These are phyloP conservation scores for Exobasidium rhododendri DNA, from an alignment of 1,284 basidiomycete genomes.

Conservation along the genomic window DNA sequence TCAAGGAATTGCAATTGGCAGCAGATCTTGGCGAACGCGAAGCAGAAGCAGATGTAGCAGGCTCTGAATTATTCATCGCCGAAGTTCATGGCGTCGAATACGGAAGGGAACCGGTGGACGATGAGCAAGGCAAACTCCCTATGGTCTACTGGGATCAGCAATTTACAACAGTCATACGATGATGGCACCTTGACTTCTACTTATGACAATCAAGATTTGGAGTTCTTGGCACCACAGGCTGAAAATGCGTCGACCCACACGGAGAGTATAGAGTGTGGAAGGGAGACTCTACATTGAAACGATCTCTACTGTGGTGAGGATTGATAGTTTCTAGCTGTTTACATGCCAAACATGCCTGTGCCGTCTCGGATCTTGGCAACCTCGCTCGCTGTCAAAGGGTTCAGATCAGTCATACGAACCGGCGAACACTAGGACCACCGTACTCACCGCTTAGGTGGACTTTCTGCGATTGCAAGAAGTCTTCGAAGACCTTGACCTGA, in stretches of 20 bases:
- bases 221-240: no score
- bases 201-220: no score
- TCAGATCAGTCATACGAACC: no score
- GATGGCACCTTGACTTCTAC: no score
- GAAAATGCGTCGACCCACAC: no score
- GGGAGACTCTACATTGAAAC: background rate
- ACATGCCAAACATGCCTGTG: conserved; percentile 50
- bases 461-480: conserved; percentile 51
- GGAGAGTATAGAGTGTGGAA: background rate
- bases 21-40: background rate
- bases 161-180: conserved; percentile 16
- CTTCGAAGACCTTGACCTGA: conserved; percentile 38
- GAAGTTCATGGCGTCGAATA: conserved; percentile 15
- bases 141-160: conserved; percentile 18
- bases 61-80: conserved; percentile 17
- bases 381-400: conserved; percentile 39
- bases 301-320: no score
- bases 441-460: conserved; percentile 32
- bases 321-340: no score
- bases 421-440: background rate
- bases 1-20: background rate
- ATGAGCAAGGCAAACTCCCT: conserved; percentile 4
- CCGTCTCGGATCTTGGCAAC: conserved; percentile 45
- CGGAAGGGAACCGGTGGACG: conserved; percentile 8
- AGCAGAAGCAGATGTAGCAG: background rate